Conservation (phyloP, 1,284 basidiomycete genomes). For the Malassezia brasiliensis region DNA sequence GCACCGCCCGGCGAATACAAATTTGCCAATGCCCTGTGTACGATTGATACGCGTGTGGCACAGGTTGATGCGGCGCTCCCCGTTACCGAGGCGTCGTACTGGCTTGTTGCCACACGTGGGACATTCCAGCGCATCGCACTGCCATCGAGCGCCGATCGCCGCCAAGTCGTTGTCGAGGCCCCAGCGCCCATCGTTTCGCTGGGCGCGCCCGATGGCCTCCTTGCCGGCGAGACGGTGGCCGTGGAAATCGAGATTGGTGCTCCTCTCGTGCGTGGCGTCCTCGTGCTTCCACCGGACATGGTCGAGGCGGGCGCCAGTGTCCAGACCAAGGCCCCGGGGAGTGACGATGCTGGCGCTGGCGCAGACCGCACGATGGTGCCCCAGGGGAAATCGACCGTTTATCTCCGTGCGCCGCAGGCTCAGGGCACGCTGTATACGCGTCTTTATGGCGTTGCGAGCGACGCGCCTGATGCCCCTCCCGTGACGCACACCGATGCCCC, state of each 20-base stretch:
- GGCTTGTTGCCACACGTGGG: background rate
- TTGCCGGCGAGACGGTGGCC: background rate
- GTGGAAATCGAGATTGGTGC: background rate
- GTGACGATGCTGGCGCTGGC: background rate
- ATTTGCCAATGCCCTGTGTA: background rate
- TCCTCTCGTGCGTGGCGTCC: background rate
- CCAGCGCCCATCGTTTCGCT: background rate
- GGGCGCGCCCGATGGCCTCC: background rate
- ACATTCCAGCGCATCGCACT: background rate
- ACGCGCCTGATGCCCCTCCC: background rate
- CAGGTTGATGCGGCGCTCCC: background rate
- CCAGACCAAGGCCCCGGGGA: no score
- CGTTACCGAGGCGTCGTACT: background rate
- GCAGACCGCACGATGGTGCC: background rate
- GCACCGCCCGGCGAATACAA: background rate
- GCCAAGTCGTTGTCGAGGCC: background rate
- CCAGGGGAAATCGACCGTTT: background rate
- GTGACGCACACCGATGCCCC: background rate
- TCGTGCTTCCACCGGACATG: background rate
- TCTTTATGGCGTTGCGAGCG: background rate
- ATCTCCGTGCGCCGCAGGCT: conserved; percentile 5
- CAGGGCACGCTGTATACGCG: background rate
- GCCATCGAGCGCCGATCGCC: background rate
- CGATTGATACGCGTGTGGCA: background rate
- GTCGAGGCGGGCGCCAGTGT: background rate